Conservation (phyloP, 768 basidiomycete genomes). For the Boletus pseudo-olivaceus region DNA sequence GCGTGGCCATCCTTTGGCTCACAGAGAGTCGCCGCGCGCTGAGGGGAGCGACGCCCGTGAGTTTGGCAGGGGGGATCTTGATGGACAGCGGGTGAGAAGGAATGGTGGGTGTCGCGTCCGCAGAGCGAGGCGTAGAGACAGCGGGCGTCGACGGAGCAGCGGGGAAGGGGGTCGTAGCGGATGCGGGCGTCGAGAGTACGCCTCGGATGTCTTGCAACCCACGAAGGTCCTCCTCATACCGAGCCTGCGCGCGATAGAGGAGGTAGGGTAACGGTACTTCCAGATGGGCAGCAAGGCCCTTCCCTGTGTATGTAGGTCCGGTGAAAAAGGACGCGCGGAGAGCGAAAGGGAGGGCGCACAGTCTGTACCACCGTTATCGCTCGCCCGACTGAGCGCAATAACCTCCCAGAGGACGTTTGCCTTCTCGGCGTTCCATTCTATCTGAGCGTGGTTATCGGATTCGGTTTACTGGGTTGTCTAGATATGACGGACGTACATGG, state of each 20-base stretch:
- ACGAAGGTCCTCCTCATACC: conserved; percentile 83
- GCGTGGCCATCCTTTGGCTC: conserved; percentile 48
- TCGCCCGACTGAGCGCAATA: conserved; percentile 71
- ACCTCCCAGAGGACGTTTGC: conserved; percentile 86
- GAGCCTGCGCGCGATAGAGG: conserved; percentile 76
- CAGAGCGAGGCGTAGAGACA: conserved; percentile 10
- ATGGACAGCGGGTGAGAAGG: conserved; percentile 20
- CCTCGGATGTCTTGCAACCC: conserved; percentile 71
- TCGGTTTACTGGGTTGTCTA: conserved; percentile 4
- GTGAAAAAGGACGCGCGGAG: neutral
- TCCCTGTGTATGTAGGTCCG: conserved; percentile 50
- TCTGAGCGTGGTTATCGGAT: conserved; percentile 39
- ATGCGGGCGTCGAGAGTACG: conserved; percentile 46
- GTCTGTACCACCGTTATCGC: conserved; percentile 71
- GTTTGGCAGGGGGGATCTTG: conserved; percentile 22
- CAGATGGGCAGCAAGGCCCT: conserved; percentile 74
- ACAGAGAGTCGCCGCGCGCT: conserved; percentile 30
- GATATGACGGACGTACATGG: conserved; percentile 44
- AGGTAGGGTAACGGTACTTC: conserved; percentile 82
- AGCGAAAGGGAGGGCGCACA: conserved; percentile 47
- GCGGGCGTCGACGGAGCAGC: conserved; percentile 12
- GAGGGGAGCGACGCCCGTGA: conserved; percentile 2
- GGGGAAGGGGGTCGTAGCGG: conserved; percentile 28
- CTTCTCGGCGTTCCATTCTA: conserved; percentile 83
- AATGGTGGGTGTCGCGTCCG: conserved; percentile 13